Percentiles rank a stretch among this genome's conserved stretches.
These are phyloP conservation scores for Juncus effusus DNA, from an alignment of 176 grass and related monocot genomes.

Conservation along the genomic window DNA sequence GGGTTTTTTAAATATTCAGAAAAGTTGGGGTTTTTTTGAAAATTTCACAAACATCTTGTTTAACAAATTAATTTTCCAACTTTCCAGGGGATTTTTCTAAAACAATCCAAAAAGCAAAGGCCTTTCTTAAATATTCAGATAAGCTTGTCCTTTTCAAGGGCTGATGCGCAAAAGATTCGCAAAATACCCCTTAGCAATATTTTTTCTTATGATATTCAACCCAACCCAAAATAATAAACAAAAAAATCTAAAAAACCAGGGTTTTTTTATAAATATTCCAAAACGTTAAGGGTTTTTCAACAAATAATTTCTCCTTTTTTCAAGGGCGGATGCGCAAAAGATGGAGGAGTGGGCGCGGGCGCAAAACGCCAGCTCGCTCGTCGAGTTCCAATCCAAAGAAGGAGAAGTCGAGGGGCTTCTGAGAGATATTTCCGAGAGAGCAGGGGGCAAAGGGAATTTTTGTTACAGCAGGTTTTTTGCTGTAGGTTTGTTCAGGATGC, in stretches of 20 bases:
- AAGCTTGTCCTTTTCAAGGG: conserved; percentile 25
- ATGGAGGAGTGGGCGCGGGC: conserved; percentile 87
- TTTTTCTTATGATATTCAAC: too few relatives aligned
- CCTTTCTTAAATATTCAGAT: too few relatives aligned
- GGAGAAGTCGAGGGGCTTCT: conserved; percentile 75
- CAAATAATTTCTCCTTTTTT: background rate
- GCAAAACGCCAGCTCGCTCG: conserved; percentile 65
- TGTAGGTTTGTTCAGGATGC: conserved; percentile 89
- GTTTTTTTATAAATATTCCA: background rate
- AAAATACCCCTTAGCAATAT: too few relatives aligned
- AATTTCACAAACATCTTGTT: too few relatives aligned
- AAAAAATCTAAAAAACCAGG: background rate
- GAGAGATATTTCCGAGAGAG: conserved; percentile 92
- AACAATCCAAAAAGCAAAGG: too few relatives aligned
- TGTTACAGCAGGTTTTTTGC: conserved; percentile 97
- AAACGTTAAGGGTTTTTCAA: background rate
- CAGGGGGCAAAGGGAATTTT: conserved; percentile 79
- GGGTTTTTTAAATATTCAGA: too few relatives aligned
- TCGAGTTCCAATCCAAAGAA: conserved; percentile 77
- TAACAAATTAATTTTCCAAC: too few relatives aligned
- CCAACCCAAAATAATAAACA: background rate
- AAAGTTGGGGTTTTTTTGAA: too few relatives aligned
- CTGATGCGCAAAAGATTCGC: conserved; percentile 55
- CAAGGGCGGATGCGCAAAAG: conserved; percentile 46
- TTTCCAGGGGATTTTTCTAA: too few relatives aligned